These are phyloP conservation scores for Apium graveolens DNA, from an alignment of 129 eudicot species.

Conservation along the genomic window DNA sequence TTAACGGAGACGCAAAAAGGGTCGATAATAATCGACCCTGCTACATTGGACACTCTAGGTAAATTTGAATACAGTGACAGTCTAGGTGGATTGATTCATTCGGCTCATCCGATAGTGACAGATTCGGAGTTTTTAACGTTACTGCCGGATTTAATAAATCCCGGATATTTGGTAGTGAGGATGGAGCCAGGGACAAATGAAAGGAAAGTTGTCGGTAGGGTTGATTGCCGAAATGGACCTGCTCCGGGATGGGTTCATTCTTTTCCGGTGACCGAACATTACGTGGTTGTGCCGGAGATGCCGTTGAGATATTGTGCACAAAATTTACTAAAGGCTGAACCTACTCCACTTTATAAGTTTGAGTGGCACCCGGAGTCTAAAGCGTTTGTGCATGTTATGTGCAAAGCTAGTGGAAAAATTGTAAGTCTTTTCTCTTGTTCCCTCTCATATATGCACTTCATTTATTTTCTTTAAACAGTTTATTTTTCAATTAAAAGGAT, in stretches of 20 bases:
- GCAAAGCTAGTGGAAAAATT: conserved; percentile 85
- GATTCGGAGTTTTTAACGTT: conserved; percentile 61
- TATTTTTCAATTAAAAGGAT: no score
- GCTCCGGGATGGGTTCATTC: conserved; percentile 98
- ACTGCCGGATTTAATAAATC: conserved; percentile 75
- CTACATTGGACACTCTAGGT: conserved; percentile 70
- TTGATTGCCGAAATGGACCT: conserved; percentile 80
- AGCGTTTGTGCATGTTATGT: conserved; percentile 88
- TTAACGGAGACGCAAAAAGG: conserved; percentile 91
- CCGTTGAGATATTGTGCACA: conserved; percentile 89
- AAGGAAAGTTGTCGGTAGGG: conserved; percentile 81
- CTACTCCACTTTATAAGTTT: conserved; percentile 90
- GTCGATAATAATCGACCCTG: conserved; percentile 69
- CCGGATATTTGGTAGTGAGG: conserved; percentile 78
- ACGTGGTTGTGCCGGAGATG: conserved; percentile 90
- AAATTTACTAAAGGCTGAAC: conserved; percentile 79
- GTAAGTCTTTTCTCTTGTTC: conserved; percentile 33
- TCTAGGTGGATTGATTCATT: conserved; percentile 67
- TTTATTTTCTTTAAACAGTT: not conserved
- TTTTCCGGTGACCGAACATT: conserved; percentile 88
- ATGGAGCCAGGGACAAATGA: conserved; percentile 78
- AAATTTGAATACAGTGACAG: conserved; percentile 76
- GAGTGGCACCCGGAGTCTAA: conserved; percentile 94
- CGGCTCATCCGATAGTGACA: conserved; percentile 95
- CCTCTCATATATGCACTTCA: not conserved